phyloP scores from a whole-genome alignment of 345 rosid species.

The Corymbia maculata region DNA sequence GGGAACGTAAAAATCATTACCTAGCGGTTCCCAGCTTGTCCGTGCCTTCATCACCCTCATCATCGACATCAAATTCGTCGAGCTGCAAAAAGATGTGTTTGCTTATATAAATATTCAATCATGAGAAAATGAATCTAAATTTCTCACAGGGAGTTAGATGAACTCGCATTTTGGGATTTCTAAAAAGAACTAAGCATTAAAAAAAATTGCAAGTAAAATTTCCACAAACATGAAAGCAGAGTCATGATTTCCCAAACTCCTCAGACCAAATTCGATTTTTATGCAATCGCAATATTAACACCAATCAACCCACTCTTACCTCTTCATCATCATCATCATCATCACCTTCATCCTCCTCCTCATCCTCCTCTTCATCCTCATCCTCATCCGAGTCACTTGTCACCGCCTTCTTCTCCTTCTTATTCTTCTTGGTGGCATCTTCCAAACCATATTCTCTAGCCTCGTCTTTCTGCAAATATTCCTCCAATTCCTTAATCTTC shows the following conservation, averaged over 20 bases:
- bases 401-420: constrained; percentile 10
- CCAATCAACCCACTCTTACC: constrained; percentile 1
- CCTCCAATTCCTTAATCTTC: constrained; percentile 67
- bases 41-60: constrained; percentile 20
- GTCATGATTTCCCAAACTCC: neutral
- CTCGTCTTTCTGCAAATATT: constrained; percentile 65
- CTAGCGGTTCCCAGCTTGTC: neutral
- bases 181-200: neutral
- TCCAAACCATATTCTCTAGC: constrained; percentile 65
- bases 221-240: neutral
- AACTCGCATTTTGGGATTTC: neutral
- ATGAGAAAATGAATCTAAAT: neutral
- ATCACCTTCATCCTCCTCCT: constrained; percentile 12
- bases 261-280: neutral
- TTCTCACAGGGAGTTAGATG: neutral
- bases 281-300: neutral
- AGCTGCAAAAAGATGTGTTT: constrained; percentile 24
- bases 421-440: constrained; percentile 21
- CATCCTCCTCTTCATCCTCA: constrained; percentile 22
- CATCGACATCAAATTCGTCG: constrained; percentile 23
- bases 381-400: constrained; percentile 13
- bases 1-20: neutral
- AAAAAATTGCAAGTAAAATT: neutral
- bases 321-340: constrained; percentile 6
- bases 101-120: neutral